A percentile compares a stretch with the other conserved stretches of the same genome.
phyloP scores from a whole-genome alignment of 192 early-diverging fungal species.

The Coemansia sp. region DNA sequence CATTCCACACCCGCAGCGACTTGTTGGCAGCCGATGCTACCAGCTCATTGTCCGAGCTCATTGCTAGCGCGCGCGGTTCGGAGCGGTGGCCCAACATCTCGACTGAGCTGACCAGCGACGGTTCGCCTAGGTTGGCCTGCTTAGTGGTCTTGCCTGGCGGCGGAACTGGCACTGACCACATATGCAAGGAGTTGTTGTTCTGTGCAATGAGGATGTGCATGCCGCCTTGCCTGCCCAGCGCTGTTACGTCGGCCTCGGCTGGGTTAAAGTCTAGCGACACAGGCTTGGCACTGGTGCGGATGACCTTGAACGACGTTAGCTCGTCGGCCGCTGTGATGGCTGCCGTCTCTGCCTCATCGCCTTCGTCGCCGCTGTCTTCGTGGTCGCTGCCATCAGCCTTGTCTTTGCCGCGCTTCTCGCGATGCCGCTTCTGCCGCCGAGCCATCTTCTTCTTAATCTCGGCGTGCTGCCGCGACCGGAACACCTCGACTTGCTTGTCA shows the following conservation, averaged over 20 bases:
- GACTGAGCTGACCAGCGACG: constrained; percentile 67
- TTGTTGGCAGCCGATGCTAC: constrained; percentile 85
- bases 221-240: constrained; percentile 28
- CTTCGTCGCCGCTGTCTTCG: constrained; percentile 13
- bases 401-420: constrained; percentile 69
- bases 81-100: constrained; percentile 89
- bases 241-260: constrained; percentile 23
- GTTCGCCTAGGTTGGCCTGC: constrained; percentile 67
- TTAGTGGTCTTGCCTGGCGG: constrained; percentile 62
- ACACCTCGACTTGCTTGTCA: constrained; percentile 84
- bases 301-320: constrained; percentile 69
- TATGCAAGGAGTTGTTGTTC: constrained; percentile 83
- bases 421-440: constrained; percentile 74
- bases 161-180: constrained; percentile 67
- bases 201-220: constrained; percentile 69
- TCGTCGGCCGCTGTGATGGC: constrained; percentile 74
- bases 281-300: constrained; percentile 79
- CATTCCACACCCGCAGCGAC: constrained; percentile 90
- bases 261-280: constrained; percentile 64
- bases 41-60: constrained; percentile 88
- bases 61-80: constrained; percentile 87
- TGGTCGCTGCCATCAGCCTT: constrained; percentile 51
- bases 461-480: constrained; percentile 71
- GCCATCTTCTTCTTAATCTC: constrained; percentile 86
- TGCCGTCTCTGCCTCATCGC: constrained; percentile 5